These are phyloP conservation scores for Angophora floribunda DNA, from an alignment of 345 rosid species.

Conservation along the genomic window DNA sequence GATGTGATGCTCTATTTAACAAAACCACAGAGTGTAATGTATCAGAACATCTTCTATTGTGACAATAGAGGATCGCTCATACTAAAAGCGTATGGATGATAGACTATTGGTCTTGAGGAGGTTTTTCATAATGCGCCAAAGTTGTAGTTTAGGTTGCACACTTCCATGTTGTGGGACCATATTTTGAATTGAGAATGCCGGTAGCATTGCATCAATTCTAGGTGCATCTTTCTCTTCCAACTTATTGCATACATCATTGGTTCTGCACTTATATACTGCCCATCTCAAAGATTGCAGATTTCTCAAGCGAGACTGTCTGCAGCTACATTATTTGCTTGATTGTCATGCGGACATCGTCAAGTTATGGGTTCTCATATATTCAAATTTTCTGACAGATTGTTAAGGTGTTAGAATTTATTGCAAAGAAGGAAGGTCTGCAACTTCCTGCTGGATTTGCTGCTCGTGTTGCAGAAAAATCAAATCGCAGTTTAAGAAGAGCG, in stretches of 20 bases:
- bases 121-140: background rate
- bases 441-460: constrained; percentile 77
- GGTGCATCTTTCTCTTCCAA: background rate
- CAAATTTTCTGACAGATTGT: constrained; percentile 38
- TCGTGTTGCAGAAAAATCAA: constrained; percentile 80
- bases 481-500: constrained; percentile 80
- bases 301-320: background rate
- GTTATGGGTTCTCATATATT: background rate
- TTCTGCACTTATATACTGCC: background rate
- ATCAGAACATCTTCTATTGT: background rate
- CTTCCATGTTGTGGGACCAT: background rate
- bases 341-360: background rate
- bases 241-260: background rate
- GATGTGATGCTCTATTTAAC: background rate
- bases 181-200: background rate
- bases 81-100: background rate
- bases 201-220: background rate
- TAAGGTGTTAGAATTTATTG: constrained; percentile 73
- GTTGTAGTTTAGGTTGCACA: background rate
- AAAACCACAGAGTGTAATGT: background rate
- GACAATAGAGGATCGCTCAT: background rate
- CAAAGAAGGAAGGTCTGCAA: constrained; percentile 77
- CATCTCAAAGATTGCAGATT: background rate
- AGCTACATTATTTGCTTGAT: background rate
- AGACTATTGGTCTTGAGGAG: background rate